Evolutionary conservation across 768 basidiomycete genomes (phyloP).

Genomic region (Phylloporus sp.): DNA sequence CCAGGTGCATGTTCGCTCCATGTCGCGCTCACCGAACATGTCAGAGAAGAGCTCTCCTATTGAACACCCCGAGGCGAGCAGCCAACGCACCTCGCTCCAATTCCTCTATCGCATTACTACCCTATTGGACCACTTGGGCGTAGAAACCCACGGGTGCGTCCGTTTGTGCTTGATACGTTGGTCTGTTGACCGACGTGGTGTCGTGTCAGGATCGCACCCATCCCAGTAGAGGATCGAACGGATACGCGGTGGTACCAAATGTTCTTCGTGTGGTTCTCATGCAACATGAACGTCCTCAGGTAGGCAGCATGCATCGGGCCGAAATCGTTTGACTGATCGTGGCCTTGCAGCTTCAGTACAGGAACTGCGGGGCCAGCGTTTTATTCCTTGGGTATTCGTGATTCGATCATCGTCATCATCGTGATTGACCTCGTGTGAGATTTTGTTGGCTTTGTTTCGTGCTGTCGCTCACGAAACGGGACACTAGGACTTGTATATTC

Average conservation of each 20-base stretch:
- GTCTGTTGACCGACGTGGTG: background rate
- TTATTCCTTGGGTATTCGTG: constrained; percentile 43
- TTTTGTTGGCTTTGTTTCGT: background rate
- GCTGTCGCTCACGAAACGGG: constrained; percentile 1
- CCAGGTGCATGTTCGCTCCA: background rate
- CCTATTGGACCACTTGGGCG: constrained; percentile 33
- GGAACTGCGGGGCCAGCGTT: constrained; percentile 50
- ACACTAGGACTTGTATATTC: constrained; percentile 29
- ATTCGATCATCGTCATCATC: constrained; percentile 39
- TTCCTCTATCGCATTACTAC: constrained; percentile 22
- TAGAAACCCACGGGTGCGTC: constrained; percentile 41
- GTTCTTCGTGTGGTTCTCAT: constrained; percentile 52
- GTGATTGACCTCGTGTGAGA: constrained; percentile 45
- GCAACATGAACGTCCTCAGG: constrained; percentile 43
- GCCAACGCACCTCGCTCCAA: background rate
- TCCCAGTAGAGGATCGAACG: constrained; percentile 33
- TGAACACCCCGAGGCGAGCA: background rate
- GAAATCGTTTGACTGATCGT: background rate
- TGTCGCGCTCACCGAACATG: background rate
- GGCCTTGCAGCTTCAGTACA: constrained; percentile 38
- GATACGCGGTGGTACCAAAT: constrained; percentile 43
- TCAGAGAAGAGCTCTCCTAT: constrained; percentile 2
- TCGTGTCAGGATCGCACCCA: constrained; percentile 35
- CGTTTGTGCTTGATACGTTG: background rate
- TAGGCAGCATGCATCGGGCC: constrained; percentile 7